phyloP scores from a whole-genome alignment of 345 rosid genomes.

The Reutealis trisperma region DNA sequence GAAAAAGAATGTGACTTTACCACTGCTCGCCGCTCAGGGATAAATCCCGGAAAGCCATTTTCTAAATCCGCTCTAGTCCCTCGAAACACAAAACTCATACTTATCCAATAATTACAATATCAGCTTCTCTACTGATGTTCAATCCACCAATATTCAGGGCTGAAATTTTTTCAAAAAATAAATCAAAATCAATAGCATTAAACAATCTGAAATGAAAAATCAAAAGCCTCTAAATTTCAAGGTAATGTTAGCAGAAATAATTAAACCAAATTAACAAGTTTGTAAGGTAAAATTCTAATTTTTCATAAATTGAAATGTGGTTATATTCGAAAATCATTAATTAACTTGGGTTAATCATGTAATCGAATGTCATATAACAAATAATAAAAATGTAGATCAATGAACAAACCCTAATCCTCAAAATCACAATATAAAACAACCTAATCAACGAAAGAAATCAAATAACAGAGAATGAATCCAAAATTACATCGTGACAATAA shows the following conservation, averaged over 20 bases:
- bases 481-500: not conserved
- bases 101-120: not conserved
- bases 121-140: not conserved
- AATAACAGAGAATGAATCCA: not conserved
- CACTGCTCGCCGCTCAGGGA: slow-evolving; percentile 26
- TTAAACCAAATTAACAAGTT: too few species aligned
- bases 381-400: too few species aligned
- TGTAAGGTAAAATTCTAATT: not conserved
- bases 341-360: not conserved
- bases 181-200: not conserved
- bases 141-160: not conserved
- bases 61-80: slow-evolving; percentile 31
- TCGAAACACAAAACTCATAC: slow-evolving; percentile 31
- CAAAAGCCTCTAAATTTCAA: not conserved
- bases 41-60: slow-evolving; percentile 25
- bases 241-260: not conserved
- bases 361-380: not conserved
- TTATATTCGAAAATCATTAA: not conserved
- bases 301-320: not conserved
- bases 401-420: not conserved
- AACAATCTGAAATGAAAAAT: not conserved
- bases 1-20: not conserved
- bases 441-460: not conserved
- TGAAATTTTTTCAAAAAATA: too few species aligned
- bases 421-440: not conserved